These are phyloP conservation scores for Avicennia marina DNA, from an alignment of 257 asterid species.

Conservation along the genomic window DNA sequence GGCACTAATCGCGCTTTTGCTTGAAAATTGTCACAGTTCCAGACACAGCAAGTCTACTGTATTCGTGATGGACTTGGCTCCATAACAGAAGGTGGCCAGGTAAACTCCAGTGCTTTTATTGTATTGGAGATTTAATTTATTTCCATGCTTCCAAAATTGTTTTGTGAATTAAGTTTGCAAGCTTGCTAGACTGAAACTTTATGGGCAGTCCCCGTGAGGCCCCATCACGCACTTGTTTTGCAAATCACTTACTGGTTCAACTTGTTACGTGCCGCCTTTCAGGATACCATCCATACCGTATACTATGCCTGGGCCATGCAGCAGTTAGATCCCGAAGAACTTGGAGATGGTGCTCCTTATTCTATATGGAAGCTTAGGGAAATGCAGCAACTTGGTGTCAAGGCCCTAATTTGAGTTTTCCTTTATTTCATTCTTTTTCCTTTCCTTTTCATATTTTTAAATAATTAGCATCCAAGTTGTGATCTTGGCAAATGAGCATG, in stretches of 20 bases:
- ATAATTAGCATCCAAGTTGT: background rate
- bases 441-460: background rate
- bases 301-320: slow-evolving; percentile 98
- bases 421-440: background rate
- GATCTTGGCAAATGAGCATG: background rate
- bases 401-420: slow-evolving; percentile 73
- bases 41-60: slow-evolving; percentile 90
- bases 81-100: slow-evolving; percentile 92
- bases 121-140: background rate
- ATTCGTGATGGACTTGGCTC: slow-evolving; percentile 74
- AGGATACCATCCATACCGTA: slow-evolving; percentile 94
- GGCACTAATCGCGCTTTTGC: slow-evolving; percentile 14
- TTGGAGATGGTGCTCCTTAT: slow-evolving; percentile 56
- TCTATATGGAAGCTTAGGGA: slow-evolving; percentile 93
- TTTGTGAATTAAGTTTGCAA: too few relatives aligned
- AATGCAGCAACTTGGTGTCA: slow-evolving; percentile 85
- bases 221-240: too few relatives aligned
- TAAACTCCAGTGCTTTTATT: slow-evolving; percentile 21
- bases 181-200: too few relatives aligned
- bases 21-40: slow-evolving; percentile 58
- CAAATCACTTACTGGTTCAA: too few relatives aligned
- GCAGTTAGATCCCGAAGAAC: slow-evolving; percentile 75
- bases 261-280: background rate
- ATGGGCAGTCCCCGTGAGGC: too few relatives aligned
- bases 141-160: background rate